phyloP scores from a whole-genome alignment of 176 grass and related monocot species.

The Eragrostis curvula region DNA sequence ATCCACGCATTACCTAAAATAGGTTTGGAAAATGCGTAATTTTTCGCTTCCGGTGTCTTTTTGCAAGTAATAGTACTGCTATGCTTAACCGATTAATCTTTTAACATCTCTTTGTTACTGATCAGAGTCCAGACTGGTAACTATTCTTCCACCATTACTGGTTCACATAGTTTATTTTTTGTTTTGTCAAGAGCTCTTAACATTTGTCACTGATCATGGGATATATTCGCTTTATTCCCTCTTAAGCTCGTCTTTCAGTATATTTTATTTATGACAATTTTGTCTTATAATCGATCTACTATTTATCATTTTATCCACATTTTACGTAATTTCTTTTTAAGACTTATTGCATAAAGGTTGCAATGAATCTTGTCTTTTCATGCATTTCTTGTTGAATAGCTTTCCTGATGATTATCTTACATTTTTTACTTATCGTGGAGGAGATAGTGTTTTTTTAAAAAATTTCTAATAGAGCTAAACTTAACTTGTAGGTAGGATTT shows the following conservation, averaged over 20 bases:
- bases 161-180: not conserved
- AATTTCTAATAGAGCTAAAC: conserved; percentile 17
- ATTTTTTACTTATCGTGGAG: conserved; percentile 10
- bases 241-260: not conserved
- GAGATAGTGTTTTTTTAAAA: not conserved
- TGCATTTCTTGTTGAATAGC: conserved; percentile 5
- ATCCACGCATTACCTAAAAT: not conserved
- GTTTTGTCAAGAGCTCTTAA: not conserved
- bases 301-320: not conserved
- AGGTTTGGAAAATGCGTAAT: not conserved
- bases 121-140: conserved; percentile 5
- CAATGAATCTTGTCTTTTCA: conserved; percentile 2
- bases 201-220: not conserved
- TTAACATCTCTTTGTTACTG: not conserved
- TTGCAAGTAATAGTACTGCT: not conserved
- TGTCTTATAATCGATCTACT: not conserved
- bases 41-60: not conserved
- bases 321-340: not conserved
- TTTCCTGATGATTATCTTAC: not conserved
- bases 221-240: not conserved
- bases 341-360: not conserved
- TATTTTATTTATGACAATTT: not conserved
- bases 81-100: not conserved
- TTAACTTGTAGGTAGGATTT: conserved; percentile 83
- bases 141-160: not conserved